A percentile compares a stretch with the other conserved stretches of the same genome.
These are phyloP conservation scores for Mycena metata DNA, from an alignment of 768 basidiomycete species.

Conservation along the genomic window DNA sequence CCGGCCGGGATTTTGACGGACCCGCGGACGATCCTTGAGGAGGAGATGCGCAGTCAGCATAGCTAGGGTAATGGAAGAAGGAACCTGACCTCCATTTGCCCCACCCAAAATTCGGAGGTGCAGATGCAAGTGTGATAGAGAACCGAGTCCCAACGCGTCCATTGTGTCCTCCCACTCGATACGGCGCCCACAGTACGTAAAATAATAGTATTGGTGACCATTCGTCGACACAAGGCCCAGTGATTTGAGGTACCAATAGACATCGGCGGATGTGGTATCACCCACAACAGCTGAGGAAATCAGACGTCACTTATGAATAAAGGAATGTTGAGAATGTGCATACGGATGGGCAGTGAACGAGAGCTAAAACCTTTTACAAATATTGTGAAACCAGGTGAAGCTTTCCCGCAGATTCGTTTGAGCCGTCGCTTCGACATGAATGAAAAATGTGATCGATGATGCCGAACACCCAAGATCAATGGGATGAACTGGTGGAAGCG, in stretches of 20 bases:
- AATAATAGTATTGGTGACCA: neutral
- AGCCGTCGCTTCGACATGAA: constrained; percentile 10
- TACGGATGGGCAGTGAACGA: constrained; percentile 1
- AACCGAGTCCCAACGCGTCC: neutral
- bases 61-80: neutral
- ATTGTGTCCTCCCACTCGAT: constrained; percentile 3
- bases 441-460: constrained; percentile 17
- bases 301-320: no score
- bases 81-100: neutral
- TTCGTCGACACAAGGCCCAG: constrained; percentile 1
- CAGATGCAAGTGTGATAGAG: constrained; percentile 9
- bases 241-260: neutral
- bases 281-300: neutral
- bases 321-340: neutral
- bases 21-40: neutral
- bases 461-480: constrained; percentile 1
- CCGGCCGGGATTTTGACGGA: constrained; percentile 2
- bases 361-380: neutral
- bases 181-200: neutral
- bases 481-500: constrained; percentile 2
- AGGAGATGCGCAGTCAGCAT: no score
- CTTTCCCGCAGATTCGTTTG: neutral
- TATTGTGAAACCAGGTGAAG: constrained; percentile 1
- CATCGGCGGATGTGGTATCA: neutral
- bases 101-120: neutral